phyloP scores from a whole-genome alignment of 202 grass and related monocot genomes.

The Panicum virgatum region DNA sequence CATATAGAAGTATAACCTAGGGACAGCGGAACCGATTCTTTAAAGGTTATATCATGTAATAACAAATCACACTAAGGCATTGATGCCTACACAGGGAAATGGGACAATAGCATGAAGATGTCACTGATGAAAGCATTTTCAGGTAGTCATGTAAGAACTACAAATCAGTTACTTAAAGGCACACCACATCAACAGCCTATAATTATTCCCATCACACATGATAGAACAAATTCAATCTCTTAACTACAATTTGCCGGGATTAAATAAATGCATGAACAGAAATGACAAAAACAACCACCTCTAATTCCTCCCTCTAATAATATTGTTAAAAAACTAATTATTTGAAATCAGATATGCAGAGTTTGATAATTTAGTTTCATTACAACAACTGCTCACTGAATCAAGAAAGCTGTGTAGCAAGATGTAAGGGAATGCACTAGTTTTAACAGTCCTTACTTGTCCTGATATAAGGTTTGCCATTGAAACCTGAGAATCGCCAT shows the following conservation, averaged over 20 bases:
- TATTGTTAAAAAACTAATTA: background rate
- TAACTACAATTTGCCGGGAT: background rate
- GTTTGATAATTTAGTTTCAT: background rate
- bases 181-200: background rate
- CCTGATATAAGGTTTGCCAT: constrained; percentile 78
- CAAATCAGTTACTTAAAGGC: background rate
- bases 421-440: constrained; percentile 20
- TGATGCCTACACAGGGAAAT: background rate
- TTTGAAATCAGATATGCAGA: constrained; percentile 33
- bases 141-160: background rate
- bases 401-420: constrained; percentile 32
- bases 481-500: constrained; percentile 82
- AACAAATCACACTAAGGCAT: background rate
- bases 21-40: background rate
- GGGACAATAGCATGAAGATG: constrained; percentile 12
- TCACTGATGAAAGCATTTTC: background rate
- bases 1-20: constrained; percentile 8
- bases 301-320: constrained; percentile 1
- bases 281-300: constrained; percentile 26
- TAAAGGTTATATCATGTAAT: constrained; percentile 5
- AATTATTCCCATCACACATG: background rate
- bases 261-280: constrained; percentile 4
- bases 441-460: constrained; percentile 67
- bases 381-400: constrained; percentile 20
- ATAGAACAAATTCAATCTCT: background rate